A percentile compares a stretch with the other conserved stretches of the same genome.
Conservation (phyloP, 371 early-diverging fungal species). For the Mucor saturninus region DNA sequence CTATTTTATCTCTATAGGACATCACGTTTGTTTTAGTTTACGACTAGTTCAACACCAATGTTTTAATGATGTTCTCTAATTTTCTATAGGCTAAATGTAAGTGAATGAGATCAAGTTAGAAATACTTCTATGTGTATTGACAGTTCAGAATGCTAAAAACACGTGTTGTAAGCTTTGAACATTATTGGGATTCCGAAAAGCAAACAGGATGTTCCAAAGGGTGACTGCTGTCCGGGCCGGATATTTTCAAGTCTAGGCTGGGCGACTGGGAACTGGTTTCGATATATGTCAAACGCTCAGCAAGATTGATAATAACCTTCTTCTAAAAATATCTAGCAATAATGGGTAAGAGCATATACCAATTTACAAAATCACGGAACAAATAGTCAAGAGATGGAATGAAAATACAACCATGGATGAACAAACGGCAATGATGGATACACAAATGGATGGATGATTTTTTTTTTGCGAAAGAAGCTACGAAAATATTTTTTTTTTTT, state of each 20-base stretch:
- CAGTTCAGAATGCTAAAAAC: too few relatives aligned
- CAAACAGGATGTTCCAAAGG: not conserved
- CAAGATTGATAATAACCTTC: slow-evolving; percentile 20
- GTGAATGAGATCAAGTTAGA: too few relatives aligned
- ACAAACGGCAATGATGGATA: not conserved
- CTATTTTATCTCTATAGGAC: too few relatives aligned
- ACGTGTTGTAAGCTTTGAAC: too few relatives aligned
- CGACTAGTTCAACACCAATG: too few relatives aligned
- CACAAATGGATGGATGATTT: not conserved
- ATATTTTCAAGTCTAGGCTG: not conserved
- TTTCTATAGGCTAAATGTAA: too few relatives aligned
- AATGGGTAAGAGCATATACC: slow-evolving; percentile 26
- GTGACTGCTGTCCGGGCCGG: slow-evolving; percentile 18
- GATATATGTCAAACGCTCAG: slow-evolving; percentile 16
- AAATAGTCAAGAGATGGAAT: not conserved
- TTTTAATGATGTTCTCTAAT: too few relatives aligned
- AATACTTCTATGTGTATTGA: too few relatives aligned
- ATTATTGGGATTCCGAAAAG: too few relatives aligned
- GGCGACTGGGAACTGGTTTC: not conserved
- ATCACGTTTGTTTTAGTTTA: too few relatives aligned
- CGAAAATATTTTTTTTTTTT: not conserved
- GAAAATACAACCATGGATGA: not conserved
- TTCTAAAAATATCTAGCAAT: slow-evolving; percentile 33
- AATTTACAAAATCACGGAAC: not conserved
- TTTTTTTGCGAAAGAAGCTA: not conserved